Percentiles rank a stretch among this genome's conserved stretches.
These are phyloP conservation scores for Dinochytrium kinnereticum DNA, from an alignment of 371 early-diverging fungal species.

Conservation along the genomic window DNA sequence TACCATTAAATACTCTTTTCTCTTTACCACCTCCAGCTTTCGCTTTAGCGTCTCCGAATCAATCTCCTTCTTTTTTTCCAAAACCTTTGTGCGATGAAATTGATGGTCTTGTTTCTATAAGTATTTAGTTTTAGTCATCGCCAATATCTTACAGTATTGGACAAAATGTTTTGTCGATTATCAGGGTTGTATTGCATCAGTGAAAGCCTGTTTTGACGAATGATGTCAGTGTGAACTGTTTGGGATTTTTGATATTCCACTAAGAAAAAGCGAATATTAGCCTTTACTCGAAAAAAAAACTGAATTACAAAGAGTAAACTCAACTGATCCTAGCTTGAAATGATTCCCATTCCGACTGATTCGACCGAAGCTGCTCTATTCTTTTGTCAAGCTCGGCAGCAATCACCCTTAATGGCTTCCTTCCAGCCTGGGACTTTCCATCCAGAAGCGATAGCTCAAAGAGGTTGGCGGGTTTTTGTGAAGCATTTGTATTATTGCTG, in stretches of 20 bases:
- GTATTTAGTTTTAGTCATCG: background rate
- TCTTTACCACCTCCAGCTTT: constrained; percentile 40
- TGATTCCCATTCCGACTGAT: constrained; percentile 56
- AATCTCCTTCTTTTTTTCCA: constrained; percentile 39
- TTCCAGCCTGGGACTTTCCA: constrained; percentile 37
- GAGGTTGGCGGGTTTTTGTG: background rate
- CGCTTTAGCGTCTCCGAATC: constrained; percentile 28
- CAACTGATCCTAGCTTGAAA: constrained; percentile 48
- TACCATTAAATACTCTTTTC: constrained; percentile 44
- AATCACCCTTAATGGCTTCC: constrained; percentile 56
- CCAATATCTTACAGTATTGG: background rate
- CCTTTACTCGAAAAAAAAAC: background rate
- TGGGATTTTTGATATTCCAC: constrained; percentile 40
- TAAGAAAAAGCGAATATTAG: constrained; percentile 11
- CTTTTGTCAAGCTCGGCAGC: constrained; percentile 51
- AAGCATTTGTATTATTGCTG: background rate
- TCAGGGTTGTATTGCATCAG: constrained; percentile 30
- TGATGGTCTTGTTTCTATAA: constrained; percentile 35
- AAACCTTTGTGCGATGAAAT: constrained; percentile 35
- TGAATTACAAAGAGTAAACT: background rate
- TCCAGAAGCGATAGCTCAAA: constrained; percentile 20
- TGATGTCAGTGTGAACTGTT: constrained; percentile 32
- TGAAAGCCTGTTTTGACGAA: constrained; percentile 37
- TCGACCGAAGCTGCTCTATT: constrained; percentile 50
- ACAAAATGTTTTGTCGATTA: background rate